Percentiles rank a stretch among this genome's conserved stretches.
These are phyloP conservation scores for Amniculicola lignicola DNA, from an alignment of 495 filamentous ascomycete species.

Conservation along the genomic window DNA sequence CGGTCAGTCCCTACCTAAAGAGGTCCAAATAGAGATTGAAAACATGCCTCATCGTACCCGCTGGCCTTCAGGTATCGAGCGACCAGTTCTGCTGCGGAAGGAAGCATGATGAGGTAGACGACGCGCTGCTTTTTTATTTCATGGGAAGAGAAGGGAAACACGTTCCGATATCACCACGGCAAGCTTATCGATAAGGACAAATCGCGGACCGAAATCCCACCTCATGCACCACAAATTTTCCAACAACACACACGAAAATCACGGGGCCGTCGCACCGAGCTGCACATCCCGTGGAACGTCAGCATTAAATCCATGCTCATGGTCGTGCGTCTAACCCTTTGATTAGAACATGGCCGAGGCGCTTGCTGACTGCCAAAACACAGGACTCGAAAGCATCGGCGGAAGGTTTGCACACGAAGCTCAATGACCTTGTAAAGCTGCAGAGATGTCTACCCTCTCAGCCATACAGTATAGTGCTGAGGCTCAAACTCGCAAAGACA, in stretches of 20 bases:
- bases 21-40: neutral
- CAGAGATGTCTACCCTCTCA: constrained; percentile 32
- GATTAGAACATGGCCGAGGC: no score
- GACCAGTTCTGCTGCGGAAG: constrained; percentile 49
- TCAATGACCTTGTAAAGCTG: constrained; percentile 15
- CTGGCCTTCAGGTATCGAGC: constrained; percentile 62
- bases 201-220: no score
- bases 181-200: neutral
- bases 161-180: neutral
- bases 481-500: constrained; percentile 66
- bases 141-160: neutral
- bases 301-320: no score
- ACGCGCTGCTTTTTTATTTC: neutral
- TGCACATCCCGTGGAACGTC: no score
- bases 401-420: no score
- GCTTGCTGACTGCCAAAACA: no score
- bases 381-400: no score
- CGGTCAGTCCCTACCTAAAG: constrained; percentile 12
- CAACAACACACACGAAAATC: no score
- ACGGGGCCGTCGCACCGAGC: no score
- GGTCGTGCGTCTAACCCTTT: no score
- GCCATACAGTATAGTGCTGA: constrained; percentile 76
- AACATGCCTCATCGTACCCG: constrained; percentile 52
- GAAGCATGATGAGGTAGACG: constrained; percentile 5
- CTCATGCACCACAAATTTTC: no score